These are phyloP conservation scores for Colletotrichum lindemuthianum DNA, from an alignment of 2,329 filamentous ascomycete genomes.

Conservation along the genomic window DNA sequence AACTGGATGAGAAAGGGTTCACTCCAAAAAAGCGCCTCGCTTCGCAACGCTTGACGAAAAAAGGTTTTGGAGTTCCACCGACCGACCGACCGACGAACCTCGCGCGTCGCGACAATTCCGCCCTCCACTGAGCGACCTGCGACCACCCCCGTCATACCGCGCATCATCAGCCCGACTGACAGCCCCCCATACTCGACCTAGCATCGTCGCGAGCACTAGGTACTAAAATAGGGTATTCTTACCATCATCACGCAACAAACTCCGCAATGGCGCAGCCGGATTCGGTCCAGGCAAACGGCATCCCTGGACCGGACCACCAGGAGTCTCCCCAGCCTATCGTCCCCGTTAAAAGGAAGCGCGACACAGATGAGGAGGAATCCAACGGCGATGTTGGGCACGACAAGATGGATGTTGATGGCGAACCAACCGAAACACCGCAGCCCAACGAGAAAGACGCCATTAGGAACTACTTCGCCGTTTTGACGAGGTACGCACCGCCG, in stretches of 20 bases:
- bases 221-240: neutral
- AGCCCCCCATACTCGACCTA: constrained; percentile 10
- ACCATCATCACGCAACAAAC: constrained; percentile 17
- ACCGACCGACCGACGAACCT: constrained; percentile 36
- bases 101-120: constrained; percentile 38
- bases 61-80: constrained; percentile 53
- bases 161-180: constrained; percentile 23
- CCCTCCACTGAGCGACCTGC: constrained; percentile 34
- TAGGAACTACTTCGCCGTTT: constrained; percentile 49
- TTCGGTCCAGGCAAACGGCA: constrained; percentile 53
- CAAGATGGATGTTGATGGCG: constrained; percentile 42
- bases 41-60: constrained; percentile 48
- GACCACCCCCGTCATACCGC: constrained; percentile 34
- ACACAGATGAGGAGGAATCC: constrained; percentile 52
- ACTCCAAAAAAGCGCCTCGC: constrained; percentile 43
- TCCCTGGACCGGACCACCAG: constrained; percentile 47
- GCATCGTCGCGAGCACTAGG: constrained; percentile 24
- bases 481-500: constrained; percentile 48
- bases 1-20: constrained; percentile 40
- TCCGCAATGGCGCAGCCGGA: constrained; percentile 54
- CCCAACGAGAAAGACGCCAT: constrained; percentile 49
- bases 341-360: constrained; percentile 69
- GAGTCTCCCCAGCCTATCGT: constrained; percentile 46
- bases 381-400: constrained; percentile 38
- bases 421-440: constrained; percentile 6